These are phyloP conservation scores for Physocladia obscura DNA, from an alignment of 192 early-diverging fungal species.

Conservation along the genomic window DNA sequence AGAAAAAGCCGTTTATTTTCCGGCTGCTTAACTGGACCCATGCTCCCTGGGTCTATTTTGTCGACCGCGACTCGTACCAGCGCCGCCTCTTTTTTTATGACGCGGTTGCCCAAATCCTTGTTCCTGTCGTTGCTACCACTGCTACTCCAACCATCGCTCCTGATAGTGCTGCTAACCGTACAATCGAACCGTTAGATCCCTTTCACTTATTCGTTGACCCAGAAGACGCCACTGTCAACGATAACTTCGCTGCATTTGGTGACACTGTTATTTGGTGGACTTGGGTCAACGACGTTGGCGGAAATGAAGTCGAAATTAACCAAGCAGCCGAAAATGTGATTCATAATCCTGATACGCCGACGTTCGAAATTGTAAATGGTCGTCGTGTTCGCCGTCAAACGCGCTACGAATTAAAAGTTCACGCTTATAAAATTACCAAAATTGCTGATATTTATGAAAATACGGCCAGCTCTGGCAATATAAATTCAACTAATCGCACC, in stretches of 20 bases:
- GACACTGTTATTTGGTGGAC: constrained; percentile 26
- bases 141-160: not conserved
- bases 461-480: too few species aligned
- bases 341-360: not conserved
- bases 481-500: too few species aligned
- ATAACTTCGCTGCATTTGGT: constrained; percentile 17
- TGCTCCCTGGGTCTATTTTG: constrained; percentile 26
- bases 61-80: constrained; percentile 23
- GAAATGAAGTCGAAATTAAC: not conserved
- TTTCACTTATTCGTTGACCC: constrained; percentile 2
- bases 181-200: constrained; percentile 8
- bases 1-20: constrained; percentile 22
- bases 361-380: not conserved
- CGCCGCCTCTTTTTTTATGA: constrained; percentile 22
- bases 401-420: constrained; percentile 21
- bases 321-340: not conserved
- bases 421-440: constrained; percentile 13
- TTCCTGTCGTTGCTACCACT: constrained; percentile 5
- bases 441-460: not conserved
- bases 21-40: constrained; percentile 22
- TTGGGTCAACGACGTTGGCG: constrained; percentile 21
- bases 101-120: not conserved
- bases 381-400: not conserved
- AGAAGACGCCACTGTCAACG: constrained; percentile 22
- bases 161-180: not conserved